Evolutionary conservation across 768 basidiomycete species (phyloP), one percentile per base, ranked within the genome.

Genomic region (Erythrobasidium yunnanense): DNA sequence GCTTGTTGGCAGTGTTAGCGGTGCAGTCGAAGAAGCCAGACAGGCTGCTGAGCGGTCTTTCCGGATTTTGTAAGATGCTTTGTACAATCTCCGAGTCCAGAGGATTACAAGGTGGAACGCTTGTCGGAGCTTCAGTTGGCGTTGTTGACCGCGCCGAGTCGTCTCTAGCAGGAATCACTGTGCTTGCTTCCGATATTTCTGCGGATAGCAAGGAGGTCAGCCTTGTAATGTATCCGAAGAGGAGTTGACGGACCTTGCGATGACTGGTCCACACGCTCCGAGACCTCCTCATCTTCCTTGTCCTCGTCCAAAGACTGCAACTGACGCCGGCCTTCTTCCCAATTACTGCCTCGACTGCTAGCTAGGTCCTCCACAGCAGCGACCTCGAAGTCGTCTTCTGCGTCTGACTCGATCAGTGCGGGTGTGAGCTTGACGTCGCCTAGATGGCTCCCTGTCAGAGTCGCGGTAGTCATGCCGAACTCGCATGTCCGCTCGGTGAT

Each of bases 401-500:
- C 84, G 63, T 81, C 78, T 38, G 35, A 72, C 67, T 72, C 70
- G 11, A 55, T 62, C 8, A 70, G 72, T 27, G 68, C 18, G 13
- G 38, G 27, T 23, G 20, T 22, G 8, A 52, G 27, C 32, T n/a
- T 50, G 7, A 23, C 50, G 13, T 29, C 38, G 13, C 38, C 52
- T 13, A 29, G 22, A 13, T 33, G 7, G n/a, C 20, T 58, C n/a
- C 25, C 35, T 27, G 56, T 58, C 49, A 50, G 42, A 25, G 58
- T 58, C 18, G 45, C 50, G 4, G 45, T 51, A n/a, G 55, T 23
- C 66, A 55, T 33, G 3, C 87, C 82, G 74, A 80, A 92, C 76
- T 97, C 95, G 72, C 83, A 83, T 8, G 95, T 97, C 45, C 92
- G 81, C 76, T 99, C 95, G 13, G 89, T 89, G 76, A 97, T 96